These are phyloP conservation scores for Crassisporium funariophilum DNA, from an alignment of 768 basidiomycete genomes.

Conservation along the genomic window DNA sequence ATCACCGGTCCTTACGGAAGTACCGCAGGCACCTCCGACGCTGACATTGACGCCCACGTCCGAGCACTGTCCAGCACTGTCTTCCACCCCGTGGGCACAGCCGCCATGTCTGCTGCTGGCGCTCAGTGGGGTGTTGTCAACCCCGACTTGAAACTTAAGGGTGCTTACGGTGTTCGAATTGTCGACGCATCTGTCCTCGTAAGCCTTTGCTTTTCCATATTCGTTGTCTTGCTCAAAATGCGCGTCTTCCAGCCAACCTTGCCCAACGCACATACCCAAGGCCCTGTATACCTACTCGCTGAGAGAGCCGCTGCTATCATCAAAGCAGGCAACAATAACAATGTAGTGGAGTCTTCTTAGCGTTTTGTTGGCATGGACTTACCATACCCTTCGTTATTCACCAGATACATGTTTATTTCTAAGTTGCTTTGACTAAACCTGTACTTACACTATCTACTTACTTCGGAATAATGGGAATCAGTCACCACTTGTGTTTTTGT, in stretches of 20 bases:
- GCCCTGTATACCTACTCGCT: slow-evolving; percentile 34
- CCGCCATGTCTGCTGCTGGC: slow-evolving; percentile 30
- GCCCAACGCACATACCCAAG: slow-evolving; percentile 37
- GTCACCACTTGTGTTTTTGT: too few relatives aligned
- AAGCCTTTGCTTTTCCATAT: slow-evolving; percentile 10
- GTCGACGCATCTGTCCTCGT: slow-evolving; percentile 43
- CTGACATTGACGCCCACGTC: slow-evolving; percentile 25
- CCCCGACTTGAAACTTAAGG: slow-evolving; percentile 39
- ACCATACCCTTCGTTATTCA: too few relatives aligned
- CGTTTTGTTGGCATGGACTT: too few relatives aligned
- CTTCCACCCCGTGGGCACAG: slow-evolving; percentile 36
- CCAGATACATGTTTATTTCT: too few relatives aligned
- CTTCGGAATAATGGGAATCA: too few relatives aligned
- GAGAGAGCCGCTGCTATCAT: slow-evolving; percentile 35
- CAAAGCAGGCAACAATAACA: slow-evolving; percentile 4
- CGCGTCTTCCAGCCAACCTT: slow-evolving; percentile 25
- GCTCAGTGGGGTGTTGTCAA: slow-evolving; percentile 38
- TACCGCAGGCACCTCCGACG: slow-evolving; percentile 25
- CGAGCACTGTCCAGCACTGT: slow-evolving; percentile 20
- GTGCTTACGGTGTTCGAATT: slow-evolving; percentile 37
- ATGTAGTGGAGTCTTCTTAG: too few relatives aligned
- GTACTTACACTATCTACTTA: too few relatives aligned
- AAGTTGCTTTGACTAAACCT: too few relatives aligned
- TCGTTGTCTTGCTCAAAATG: not conserved
- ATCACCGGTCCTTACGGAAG: slow-evolving; percentile 25